Evolutionary conservation across 148 eudicot genomes (phyloP).

Genomic region (Cornus controversa): DNA sequence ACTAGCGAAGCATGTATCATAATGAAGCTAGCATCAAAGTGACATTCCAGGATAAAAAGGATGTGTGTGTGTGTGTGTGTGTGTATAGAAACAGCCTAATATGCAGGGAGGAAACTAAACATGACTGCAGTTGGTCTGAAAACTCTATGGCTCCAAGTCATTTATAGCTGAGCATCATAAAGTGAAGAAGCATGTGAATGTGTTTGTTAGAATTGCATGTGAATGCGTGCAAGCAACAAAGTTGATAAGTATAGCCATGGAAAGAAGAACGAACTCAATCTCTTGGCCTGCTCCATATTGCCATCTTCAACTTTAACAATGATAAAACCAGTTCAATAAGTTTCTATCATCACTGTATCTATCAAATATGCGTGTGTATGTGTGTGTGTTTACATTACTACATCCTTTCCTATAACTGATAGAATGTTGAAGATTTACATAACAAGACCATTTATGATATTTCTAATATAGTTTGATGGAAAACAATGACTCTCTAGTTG

Average conservation of each 20-base stretch:
- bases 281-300: neutral
- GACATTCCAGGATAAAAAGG: neutral
- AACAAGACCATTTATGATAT: neutral
- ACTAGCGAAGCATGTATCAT: neutral
- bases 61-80: too few relatives aligned
- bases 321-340: neutral
- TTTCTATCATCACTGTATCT: neutral
- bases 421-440: neutral
- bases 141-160: neutral
- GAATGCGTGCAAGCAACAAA: neutral
- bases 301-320: neutral
- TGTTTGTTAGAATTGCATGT: neutral
- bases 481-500: neutral
- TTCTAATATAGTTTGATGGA: neutral
- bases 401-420: neutral
- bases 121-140: neutral
- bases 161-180: neutral
- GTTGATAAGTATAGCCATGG: neutral
- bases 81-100: neutral
- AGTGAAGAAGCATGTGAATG: neutral
- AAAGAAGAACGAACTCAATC: neutral
- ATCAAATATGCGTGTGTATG: neutral
- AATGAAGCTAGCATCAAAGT: neutral
- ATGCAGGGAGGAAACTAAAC: neutral
- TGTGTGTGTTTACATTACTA: too few relatives aligned